Base-by-base conservation (phyloP, 148 eudicot species). In the Vaccinium corymbosum region DNA sequence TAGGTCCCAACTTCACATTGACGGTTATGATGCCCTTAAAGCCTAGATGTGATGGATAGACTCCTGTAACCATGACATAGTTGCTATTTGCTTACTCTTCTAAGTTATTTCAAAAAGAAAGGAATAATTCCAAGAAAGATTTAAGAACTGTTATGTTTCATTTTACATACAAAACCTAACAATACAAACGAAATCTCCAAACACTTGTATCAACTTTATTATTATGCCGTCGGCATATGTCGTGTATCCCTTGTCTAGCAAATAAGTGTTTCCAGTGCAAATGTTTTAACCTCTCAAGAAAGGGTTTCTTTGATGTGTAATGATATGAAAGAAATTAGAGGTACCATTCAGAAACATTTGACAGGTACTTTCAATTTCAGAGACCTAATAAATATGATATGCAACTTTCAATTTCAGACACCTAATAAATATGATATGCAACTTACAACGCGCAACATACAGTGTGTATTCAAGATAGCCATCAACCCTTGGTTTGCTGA, bases 391-490 rank as follows among this genome's bases (percentile, higher is more conserved):
- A 80, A 48, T 83, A 71, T 20, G 25, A 56, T 16, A 15, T 64
- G 76, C 75, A 52, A 25, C 72, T 32, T 35, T 82, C 35, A 51
- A 59, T 29, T 74, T 76, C 19, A 77, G 59, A 77, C 56, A 81
- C 49, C 62, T 29, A 72, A 81, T 50, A 52, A 80, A 48, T 83
- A 71, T 20, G 25, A 56, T 16, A 15, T 64, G 76, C 75, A 52
- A 83, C 81, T 82, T 72, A 79, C 80, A 66, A 81, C 82, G 38
- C 50, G 2, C 46, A 35, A 87, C 88, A 81, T 87, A 87, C 88
- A 87, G 79, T 20, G 86, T 87, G 81, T 87, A 87, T 78, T 87
- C 88, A 68, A 87, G 88, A 76, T 87, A 87, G 50, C 86, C 85
- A 61, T 87, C 89, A 78, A 87, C 86, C 79, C 86, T 84, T 64